A percentile compares a stretch with the other conserved stretches of the same genome.
Evolutionary conservation across 2,329 filamentous ascomycete species (phyloP).

Genomic region (Calonectria henricotiae): DNA sequence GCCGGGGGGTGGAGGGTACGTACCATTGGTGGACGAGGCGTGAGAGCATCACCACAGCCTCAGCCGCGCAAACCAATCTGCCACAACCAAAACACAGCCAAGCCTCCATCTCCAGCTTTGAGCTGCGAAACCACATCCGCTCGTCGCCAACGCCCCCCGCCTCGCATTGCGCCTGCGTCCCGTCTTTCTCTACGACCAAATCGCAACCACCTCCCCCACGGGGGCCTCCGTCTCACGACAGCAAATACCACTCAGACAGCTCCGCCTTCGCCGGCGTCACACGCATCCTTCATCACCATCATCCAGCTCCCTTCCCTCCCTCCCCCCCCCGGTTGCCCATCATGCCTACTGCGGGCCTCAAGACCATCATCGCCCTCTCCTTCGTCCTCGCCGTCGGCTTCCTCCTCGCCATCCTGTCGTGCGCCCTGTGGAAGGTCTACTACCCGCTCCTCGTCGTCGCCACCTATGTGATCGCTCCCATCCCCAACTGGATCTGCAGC

Average conservation of each 20-base stretch:
- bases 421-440: conserved; percentile 95
- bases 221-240: conserved; percentile 32
- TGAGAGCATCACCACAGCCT: conserved; percentile 49
- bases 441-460: conserved; percentile 95
- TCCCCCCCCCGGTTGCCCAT: conserved; percentile 54
- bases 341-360: conserved; percentile 88
- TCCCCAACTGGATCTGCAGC: conserved; percentile 97
- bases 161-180: conserved; percentile 8
- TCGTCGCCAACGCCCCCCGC: conserved; percentile 33
- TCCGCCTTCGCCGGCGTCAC: conserved; percentile 36
- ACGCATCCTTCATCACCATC: background rate
- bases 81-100: conserved; percentile 32
- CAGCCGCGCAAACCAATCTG: conserved; percentile 48
- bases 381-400: conserved; percentile 99
- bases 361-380: conserved; percentile 98
- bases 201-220: conserved; percentile 26
- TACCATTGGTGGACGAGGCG: conserved; percentile 41
- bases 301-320: background rate
- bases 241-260: conserved; percentile 11
- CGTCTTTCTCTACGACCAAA: background rate
- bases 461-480: conserved; percentile 92
- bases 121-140: conserved; percentile 10
- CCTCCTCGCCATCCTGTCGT: conserved; percentile 98
- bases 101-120: background rate
- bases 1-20: conserved; percentile 37